A percentile compares a stretch with the other conserved stretches of the same genome.
Evolutionary conservation across 1,139 yeast genomes (phyloP).

Genomic region (Candida gigantensis): DNA sequence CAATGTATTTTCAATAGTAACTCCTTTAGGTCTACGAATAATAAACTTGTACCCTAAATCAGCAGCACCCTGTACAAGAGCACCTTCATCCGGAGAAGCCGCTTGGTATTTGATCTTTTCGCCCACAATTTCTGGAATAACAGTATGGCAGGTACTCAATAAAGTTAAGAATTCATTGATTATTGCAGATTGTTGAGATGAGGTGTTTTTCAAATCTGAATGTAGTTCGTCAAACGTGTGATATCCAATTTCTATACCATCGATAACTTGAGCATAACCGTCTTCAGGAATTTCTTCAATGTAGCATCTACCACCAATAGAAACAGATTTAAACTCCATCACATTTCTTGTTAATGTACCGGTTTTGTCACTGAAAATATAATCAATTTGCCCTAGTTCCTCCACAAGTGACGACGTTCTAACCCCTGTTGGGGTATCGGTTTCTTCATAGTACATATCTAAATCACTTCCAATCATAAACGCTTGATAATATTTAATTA

Average conservation of each 20-base stretch:
- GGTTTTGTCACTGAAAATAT: conserved; percentile 93
- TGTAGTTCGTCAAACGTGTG: conserved; percentile 70
- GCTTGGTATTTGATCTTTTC: conserved; percentile 90
- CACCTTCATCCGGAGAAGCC: conserved; percentile 99
- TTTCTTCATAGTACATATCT: conserved; percentile 84
- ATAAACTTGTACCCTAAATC: conserved; percentile 80
- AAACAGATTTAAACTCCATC: conserved; percentile 94
- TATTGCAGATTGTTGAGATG: conserved; percentile 54
- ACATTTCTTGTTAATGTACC: conserved; percentile 94
- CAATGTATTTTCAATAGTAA: conserved; percentile 61
- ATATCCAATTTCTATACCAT: conserved; percentile 82
- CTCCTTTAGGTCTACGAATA: conserved; percentile 82
- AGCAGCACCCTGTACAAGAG: conserved; percentile 93
- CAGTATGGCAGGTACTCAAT: conserved; percentile 94
- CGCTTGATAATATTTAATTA: conserved; percentile 94
- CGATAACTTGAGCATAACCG: conserved; percentile 65
- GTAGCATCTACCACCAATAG: conserved; percentile 91
- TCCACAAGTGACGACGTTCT: conserved; percentile 94
- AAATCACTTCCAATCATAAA: conserved; percentile 90
- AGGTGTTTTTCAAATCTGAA: conserved; percentile 44
- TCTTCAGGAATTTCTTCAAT: conserved; percentile 92
- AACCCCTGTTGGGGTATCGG: conserved; percentile 93
- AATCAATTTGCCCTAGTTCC: conserved; percentile 94
- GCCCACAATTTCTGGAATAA: conserved; percentile 81
- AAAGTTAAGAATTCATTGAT: conserved; percentile 83